Conservation (phyloP, 2,329 filamentous ascomycete genomes). For the Epichloe hybrida region DNA sequence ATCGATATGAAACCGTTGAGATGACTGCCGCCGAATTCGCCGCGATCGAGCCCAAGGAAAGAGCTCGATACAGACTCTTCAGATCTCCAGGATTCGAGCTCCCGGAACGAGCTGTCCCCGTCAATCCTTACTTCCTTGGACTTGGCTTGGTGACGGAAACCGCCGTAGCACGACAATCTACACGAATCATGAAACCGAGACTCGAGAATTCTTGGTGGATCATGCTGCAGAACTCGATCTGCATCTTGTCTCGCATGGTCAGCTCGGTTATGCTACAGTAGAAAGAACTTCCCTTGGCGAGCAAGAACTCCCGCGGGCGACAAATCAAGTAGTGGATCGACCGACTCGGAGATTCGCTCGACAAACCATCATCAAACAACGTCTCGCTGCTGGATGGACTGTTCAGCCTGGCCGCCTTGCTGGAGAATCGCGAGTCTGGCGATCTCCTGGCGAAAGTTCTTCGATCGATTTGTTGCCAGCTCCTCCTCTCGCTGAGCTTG, state of each 20-base stretch:
- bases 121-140: background rate
- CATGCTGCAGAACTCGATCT: background rate
- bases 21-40: constrained; percentile 33
- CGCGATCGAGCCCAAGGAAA: constrained; percentile 22
- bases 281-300: no score
- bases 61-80: constrained; percentile 22
- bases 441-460: background rate
- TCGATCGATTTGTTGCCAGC: background rate
- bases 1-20: constrained; percentile 26
- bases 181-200: background rate
- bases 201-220: background rate
- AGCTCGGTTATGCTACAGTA: no score
- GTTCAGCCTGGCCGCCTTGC: background rate
- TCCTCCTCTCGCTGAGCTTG: background rate
- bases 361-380: background rate
- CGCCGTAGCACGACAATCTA: background rate
- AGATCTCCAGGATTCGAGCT: constrained; percentile 19
- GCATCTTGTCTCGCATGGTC: background rate
- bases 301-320: no score
- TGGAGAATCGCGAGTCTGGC: background rate
- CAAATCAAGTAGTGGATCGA: background rate
- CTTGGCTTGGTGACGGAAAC: background rate
- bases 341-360: background rate
- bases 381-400: background rate
- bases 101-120: constrained; percentile 8